A percentile compares a stretch with the other conserved stretches of the same genome.
Conservation (phyloP, 2,329 filamentous ascomycete species). For the Fusarium sp. region DNA sequence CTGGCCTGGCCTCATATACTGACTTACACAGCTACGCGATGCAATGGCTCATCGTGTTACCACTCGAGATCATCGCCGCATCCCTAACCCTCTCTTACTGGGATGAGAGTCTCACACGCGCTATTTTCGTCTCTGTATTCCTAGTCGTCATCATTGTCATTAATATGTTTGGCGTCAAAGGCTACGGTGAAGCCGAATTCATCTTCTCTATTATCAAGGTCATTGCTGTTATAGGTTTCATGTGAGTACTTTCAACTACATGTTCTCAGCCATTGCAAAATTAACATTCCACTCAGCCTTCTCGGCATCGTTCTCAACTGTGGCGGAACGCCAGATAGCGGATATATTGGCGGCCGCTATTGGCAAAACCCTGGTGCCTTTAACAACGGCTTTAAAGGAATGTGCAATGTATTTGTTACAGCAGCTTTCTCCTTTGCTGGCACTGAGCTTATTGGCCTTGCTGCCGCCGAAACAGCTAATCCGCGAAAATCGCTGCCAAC, state of each 20-base stretch:
- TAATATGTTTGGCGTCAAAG: constrained; percentile 88
- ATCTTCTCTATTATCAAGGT: constrained; percentile 89
- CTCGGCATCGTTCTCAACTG: constrained; percentile 87
- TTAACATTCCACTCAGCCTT: constrained; percentile 61
- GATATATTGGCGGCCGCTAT: constrained; percentile 82
- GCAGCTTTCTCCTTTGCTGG: constrained; percentile 81
- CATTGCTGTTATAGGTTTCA: constrained; percentile 85
- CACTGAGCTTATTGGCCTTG: constrained; percentile 79
- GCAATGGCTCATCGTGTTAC: constrained; percentile 86
- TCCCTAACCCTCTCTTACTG: constrained; percentile 87
- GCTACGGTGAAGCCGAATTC: constrained; percentile 91
- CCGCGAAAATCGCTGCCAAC: constrained; percentile 83
- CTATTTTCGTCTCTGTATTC: constrained; percentile 86
- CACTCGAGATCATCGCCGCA: constrained; percentile 87
- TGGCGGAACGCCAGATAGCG: constrained; percentile 76
- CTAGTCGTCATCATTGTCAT: constrained; percentile 78
- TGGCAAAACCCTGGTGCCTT: constrained; percentile 87
- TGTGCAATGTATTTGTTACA: constrained; percentile 80
- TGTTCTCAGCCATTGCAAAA: constrained; percentile 41
- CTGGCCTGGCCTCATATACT: not conserved
- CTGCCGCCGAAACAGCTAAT: constrained; percentile 81
- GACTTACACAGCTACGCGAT: constrained; percentile 72
- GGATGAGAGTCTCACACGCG: constrained; percentile 70
- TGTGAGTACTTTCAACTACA: constrained; percentile 61
- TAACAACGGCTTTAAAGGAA: constrained; percentile 83